Conservation (phyloP, 1,139 yeast genomes). For the Yamadazyma pseudoaaseri region DNA sequence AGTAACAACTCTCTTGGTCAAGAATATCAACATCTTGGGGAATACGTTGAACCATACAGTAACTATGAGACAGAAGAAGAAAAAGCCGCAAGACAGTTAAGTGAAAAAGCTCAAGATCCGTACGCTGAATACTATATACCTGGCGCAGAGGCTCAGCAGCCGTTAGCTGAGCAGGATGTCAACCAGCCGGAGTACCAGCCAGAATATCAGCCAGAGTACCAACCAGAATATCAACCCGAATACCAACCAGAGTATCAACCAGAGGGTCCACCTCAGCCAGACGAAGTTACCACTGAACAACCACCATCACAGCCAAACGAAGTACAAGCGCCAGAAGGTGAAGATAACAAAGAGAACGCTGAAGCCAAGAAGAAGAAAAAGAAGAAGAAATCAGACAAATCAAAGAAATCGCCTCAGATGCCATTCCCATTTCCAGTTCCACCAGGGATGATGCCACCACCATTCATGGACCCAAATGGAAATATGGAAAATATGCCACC, state of each 20-base stretch:
- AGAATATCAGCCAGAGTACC: background rate
- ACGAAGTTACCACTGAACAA: background rate
- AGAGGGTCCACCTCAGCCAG: background rate
- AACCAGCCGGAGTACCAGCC: slow-evolving; percentile 5
- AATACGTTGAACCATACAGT: slow-evolving; percentile 27
- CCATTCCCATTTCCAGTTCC: slow-evolving; percentile 18
- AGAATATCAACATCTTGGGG: background rate
- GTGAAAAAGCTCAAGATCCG: slow-evolving; percentile 24
- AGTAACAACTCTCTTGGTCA: background rate
- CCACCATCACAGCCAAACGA: slow-evolving; percentile 3
- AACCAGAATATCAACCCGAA: too few species aligned
- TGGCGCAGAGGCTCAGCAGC: slow-evolving; percentile 8
- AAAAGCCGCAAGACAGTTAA: slow-evolving; percentile 14
- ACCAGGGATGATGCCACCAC: slow-evolving; percentile 18
- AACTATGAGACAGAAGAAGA: slow-evolving; percentile 24
- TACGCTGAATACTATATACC: slow-evolving; percentile 17
- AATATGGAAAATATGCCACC: slow-evolving; percentile 14
- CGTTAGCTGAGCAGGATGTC: background rate
- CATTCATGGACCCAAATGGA: slow-evolving; percentile 12
- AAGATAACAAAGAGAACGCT: slow-evolving; percentile 16
- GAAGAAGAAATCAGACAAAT: slow-evolving; percentile 15
- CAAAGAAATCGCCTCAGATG: slow-evolving; percentile 8
- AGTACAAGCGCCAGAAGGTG: background rate
- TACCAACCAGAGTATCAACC: background rate
- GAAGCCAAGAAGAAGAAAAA: slow-evolving; percentile 16